Percentiles rank a stretch among this genome's conserved stretches.
phyloP scores from a whole-genome alignment of 176 grass and related monocot species.

The Echinochloa phyllopogon region DNA sequence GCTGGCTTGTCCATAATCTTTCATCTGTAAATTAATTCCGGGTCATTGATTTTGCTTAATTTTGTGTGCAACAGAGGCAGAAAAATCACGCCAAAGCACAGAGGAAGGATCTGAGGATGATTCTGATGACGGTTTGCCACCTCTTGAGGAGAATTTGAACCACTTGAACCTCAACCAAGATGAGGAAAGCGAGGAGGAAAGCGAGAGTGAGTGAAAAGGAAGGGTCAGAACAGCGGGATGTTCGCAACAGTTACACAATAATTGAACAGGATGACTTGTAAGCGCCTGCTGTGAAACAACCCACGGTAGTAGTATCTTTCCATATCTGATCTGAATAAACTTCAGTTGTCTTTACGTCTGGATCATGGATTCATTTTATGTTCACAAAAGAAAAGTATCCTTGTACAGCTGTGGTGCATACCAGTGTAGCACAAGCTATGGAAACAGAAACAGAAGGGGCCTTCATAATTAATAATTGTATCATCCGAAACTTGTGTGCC shows the following conservation, averaged over 20 bases:
- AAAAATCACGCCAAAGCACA: conserved; percentile 27
- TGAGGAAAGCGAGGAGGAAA: conserved; percentile 64
- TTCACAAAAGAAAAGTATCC: neutral
- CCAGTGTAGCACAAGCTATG: neutral
- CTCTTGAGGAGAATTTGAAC: conserved; percentile 88
- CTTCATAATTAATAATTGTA: neutral
- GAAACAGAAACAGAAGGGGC: neutral
- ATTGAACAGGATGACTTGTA: neutral
- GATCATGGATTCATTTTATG: neutral
- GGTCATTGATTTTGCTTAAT: neutral
- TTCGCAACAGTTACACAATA: neutral
- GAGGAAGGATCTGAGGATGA: conserved; percentile 64
- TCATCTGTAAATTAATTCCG: neutral
- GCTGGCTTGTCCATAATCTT: conserved; percentile 26
- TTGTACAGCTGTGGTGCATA: neutral
- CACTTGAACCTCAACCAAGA: conserved; percentile 64
- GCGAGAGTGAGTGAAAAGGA: conserved; percentile 45
- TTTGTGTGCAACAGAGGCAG: conserved; percentile 27
- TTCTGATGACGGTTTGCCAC: conserved; percentile 79
- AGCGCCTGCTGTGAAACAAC: neutral
- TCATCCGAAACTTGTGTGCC: neutral
- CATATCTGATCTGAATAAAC: conserved; percentile 18
- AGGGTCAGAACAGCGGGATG: neutral
- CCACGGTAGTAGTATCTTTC: neutral
- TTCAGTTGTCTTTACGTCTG: neutral